Evolutionary conservation across 352 stramenopile species (phyloP).

Genomic region (Phytophthora colocasiae): DNA sequence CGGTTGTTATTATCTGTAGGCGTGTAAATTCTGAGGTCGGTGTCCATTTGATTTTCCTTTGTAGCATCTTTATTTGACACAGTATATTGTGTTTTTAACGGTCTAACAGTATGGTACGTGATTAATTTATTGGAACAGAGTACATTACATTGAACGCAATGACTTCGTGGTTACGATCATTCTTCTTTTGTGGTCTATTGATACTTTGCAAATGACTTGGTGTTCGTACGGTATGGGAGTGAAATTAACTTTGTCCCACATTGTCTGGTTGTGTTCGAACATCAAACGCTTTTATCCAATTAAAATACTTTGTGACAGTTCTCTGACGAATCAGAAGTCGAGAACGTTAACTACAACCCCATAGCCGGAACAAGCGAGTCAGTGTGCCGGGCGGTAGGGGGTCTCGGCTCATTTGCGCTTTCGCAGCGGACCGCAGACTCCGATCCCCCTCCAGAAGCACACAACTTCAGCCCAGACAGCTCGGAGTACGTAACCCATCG

Average conservation of each 20-base stretch:
- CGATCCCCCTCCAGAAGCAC: neutral
- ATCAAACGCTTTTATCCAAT: slow-evolving; percentile 25
- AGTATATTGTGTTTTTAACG: too few species aligned
- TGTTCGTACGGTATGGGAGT: too few species aligned
- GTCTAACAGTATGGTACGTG: too few species aligned
- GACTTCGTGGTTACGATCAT: too few species aligned
- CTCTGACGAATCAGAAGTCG: slow-evolving; percentile 14
- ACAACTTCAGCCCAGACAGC: slow-evolving; percentile 4
- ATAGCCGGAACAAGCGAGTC: slow-evolving; percentile 18
- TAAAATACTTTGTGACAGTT: slow-evolving; percentile 1
- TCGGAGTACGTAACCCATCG: neutral
- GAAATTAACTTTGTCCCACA: neutral
- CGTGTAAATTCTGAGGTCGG: too few species aligned
- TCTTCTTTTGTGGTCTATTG: too few species aligned
- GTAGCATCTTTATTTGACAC: too few species aligned
- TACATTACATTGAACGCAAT: too few species aligned
- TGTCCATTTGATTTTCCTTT: too few species aligned
- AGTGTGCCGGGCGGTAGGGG: slow-evolving; percentile 27
- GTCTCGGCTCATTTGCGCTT: slow-evolving; percentile 37
- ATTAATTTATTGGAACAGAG: too few species aligned
- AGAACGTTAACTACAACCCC: slow-evolving; percentile 20
- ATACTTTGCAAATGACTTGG: slow-evolving; percentile 2
- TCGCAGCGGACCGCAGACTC: slow-evolving; percentile 19
- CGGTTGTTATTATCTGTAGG: too few species aligned
- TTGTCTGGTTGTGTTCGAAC: slow-evolving; percentile 12